These are phyloP conservation scores for Gastrolobium bilobum DNA, from an alignment of 306 rosid species.

Conservation along the genomic window DNA sequence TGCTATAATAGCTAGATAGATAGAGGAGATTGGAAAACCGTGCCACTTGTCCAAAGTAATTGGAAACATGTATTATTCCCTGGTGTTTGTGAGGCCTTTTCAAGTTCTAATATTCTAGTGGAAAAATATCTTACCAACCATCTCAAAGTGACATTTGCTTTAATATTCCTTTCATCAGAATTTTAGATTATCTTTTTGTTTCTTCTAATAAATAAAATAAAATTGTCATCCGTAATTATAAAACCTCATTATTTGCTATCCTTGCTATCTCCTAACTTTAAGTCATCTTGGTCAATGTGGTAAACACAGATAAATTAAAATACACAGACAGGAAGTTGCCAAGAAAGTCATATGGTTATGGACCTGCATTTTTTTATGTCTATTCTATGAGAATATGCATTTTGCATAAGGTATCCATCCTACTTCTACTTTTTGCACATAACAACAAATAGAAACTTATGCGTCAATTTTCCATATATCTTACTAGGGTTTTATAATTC, in stretches of 20 bases:
- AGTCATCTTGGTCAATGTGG: slow-evolving; percentile 30
- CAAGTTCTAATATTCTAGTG: slow-evolving; percentile 25
- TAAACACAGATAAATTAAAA: slow-evolving; percentile 37
- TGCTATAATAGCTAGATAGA: not conserved
- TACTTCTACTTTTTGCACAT: slow-evolving; percentile 25
- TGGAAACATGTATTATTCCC: slow-evolving; percentile 32
- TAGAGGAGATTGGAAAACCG: slow-evolving; percentile 24
- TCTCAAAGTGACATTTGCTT: slow-evolving; percentile 31
- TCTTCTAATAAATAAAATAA: slow-evolving; percentile 22
- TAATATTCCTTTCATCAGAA: slow-evolving; percentile 9
- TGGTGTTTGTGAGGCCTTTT: slow-evolving; percentile 30
- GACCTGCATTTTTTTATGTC: slow-evolving; percentile 33
- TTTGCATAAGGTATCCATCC: slow-evolving; percentile 11
- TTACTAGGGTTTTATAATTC: no score
- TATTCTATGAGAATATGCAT: slow-evolving; percentile 42
- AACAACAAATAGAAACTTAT: slow-evolving; percentile 38
- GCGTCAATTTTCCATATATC: slow-evolving; percentile 12
- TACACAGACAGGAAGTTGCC: slow-evolving; percentile 30
- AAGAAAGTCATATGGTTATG: slow-evolving; percentile 28
- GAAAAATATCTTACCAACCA: slow-evolving; percentile 32
- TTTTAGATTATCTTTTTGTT: slow-evolving; percentile 40
- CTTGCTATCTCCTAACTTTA: slow-evolving; percentile 31
- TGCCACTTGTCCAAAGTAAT: slow-evolving; percentile 31
- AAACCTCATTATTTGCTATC: slow-evolving; percentile 34
- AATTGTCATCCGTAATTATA: not conserved